Evolutionary conservation across 2,329 filamentous ascomycete species (phyloP).

Genomic region (Blastomyces emzantsi): DNA sequence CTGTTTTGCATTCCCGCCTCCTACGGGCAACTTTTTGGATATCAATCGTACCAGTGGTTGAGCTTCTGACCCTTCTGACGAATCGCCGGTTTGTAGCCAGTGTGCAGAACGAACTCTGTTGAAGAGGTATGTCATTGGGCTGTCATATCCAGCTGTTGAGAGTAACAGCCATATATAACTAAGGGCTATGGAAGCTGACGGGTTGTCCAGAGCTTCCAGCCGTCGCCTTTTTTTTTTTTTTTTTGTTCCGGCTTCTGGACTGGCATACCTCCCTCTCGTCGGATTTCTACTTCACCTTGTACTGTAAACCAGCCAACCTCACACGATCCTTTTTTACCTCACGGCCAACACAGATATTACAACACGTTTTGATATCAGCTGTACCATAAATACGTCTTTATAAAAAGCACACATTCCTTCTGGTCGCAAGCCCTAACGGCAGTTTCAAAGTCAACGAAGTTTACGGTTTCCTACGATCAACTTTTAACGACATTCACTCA

Average conservation of each 20-base stretch:
- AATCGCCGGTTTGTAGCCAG: constrained; percentile 10
- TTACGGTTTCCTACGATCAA: not conserved
- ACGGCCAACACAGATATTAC: constrained; percentile 1
- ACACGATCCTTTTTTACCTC: constrained; percentile 2
- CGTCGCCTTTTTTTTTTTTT: not conserved
- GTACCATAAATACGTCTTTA: constrained; percentile 7
- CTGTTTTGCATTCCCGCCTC: constrained; percentile 16
- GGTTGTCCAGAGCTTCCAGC: constrained; percentile 7
- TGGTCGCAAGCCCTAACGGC: not conserved
- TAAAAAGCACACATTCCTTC: not conserved
- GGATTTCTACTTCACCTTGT: constrained; percentile 1
- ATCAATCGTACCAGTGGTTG: constrained; percentile 21
- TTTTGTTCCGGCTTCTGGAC: constrained; percentile 5
- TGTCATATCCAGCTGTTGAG: not conserved
- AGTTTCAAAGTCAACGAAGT: constrained; percentile 4
- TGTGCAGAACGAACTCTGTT: constrained; percentile 7
- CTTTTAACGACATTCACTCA: not conserved
- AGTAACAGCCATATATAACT: constrained; percentile 2
- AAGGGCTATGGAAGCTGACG: constrained; percentile 11
- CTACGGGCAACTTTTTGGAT: constrained; percentile 15
- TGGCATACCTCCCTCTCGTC: constrained; percentile 9
- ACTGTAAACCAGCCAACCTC: constrained; percentile 5
- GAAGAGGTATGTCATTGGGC: constrained; percentile 15
- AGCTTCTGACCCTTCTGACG: constrained; percentile 12
- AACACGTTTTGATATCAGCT: constrained; percentile 3